Percentiles rank a stretch among this genome's conserved stretches.
phyloP scores from a whole-genome alignment of 805 yeast species.

The Kuraishia cidri region DNA sequence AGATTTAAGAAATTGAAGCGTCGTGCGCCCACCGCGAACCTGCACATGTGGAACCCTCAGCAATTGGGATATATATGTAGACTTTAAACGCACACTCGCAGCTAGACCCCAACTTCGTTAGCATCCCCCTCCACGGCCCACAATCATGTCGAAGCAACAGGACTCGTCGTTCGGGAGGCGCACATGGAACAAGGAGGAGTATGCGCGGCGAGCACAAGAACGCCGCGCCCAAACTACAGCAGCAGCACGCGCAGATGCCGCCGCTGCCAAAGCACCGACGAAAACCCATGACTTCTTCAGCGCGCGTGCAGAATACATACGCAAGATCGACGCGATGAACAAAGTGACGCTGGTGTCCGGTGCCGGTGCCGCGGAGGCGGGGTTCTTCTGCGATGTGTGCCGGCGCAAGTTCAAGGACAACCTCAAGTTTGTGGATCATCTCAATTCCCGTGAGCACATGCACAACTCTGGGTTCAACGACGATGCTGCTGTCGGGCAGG shows the following conservation, averaged over 20 bases:
- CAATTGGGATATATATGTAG: no score
- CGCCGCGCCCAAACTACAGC: slow-evolving; percentile 7
- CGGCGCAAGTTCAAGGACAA: slow-evolving; percentile 77
- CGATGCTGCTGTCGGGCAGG: slow-evolving; percentile 8
- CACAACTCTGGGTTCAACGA: slow-evolving; percentile 24
- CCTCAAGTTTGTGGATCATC: slow-evolving; percentile 73
- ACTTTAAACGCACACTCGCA: no score
- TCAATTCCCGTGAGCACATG: slow-evolving; percentile 66
- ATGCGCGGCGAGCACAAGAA: slow-evolving; percentile 35
- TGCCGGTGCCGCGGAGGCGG: slow-evolving; percentile 32
- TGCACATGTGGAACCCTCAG: no score
- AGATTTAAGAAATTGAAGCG: no score
- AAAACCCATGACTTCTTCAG: slow-evolving; percentile 12
- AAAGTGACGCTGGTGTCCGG: slow-evolving; percentile 14
- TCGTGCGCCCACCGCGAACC: no score
- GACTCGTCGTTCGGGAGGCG: slow-evolving; percentile 38
- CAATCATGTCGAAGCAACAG: no score
- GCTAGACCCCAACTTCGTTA: no score
- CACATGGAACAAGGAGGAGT: slow-evolving; percentile 67
- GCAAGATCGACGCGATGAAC: slow-evolving; percentile 14
- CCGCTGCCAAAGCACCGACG: slow-evolving; percentile 6
- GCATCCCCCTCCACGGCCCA: no score
- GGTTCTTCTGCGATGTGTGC: slow-evolving; percentile 80
- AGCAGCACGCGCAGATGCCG: slow-evolving; percentile 3
- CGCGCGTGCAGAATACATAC: slow-evolving; percentile 11